phyloP scores from a whole-genome alignment of 257 asterid genomes.

The Osmanthus fragrans region DNA sequence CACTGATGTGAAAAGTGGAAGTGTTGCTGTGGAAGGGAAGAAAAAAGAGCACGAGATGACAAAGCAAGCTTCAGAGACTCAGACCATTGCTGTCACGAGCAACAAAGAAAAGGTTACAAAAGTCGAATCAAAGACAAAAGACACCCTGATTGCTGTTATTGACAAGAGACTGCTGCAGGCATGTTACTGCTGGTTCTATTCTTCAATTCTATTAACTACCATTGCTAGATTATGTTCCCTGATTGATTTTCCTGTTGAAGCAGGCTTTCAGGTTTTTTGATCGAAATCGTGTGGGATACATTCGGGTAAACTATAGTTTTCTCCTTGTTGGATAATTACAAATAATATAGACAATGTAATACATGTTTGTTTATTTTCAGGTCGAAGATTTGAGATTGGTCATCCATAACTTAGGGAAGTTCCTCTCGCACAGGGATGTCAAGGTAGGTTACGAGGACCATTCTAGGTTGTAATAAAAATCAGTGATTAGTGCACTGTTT shows the following conservation, averaged over 20 bases:
- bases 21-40: slow-evolving; percentile 27
- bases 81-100: slow-evolving; percentile 30
- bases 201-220: background rate
- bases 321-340: background rate
- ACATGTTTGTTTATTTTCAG: slow-evolving; percentile 39
- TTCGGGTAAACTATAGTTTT: slow-evolving; percentile 55
- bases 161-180: slow-evolving; percentile 82
- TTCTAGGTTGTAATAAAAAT: slow-evolving; percentile 1
- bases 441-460: slow-evolving; percentile 56
- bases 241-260: slow-evolving; percentile 22
- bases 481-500: background rate
- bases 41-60: slow-evolving; percentile 35
- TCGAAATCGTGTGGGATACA: slow-evolving; percentile 79
- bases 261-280: slow-evolving; percentile 99
- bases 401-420: slow-evolving; percentile 82
- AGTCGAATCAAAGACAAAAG: slow-evolving; percentile 44
- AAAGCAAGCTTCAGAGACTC: slow-evolving; percentile 34
- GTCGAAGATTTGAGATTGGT: slow-evolving; percentile 89
- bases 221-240: slow-evolving; percentile 4
- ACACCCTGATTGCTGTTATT: slow-evolving; percentile 29
- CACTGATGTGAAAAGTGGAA: slow-evolving; percentile 33
- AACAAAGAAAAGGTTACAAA: slow-evolving; percentile 40
- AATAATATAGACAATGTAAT: background rate
- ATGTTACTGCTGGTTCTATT: slow-evolving; percentile 24
- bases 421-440: slow-evolving; percentile 80